phyloP scores from a whole-genome alignment of 2,329 filamentous ascomycete genomes.

The Verticillium albo-atrum region DNA sequence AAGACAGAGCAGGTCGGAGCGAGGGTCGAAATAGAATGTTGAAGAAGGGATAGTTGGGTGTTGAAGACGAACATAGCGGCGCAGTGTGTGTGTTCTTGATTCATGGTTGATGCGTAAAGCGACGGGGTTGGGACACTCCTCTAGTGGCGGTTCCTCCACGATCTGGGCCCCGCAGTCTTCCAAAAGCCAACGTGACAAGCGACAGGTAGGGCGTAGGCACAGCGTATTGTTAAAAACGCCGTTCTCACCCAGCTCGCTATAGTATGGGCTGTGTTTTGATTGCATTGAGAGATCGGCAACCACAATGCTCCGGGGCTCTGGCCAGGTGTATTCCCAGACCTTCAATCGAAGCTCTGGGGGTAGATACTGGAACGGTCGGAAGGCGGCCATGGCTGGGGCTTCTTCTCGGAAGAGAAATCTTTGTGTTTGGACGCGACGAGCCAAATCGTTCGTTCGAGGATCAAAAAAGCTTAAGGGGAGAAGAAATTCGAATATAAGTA shows the following conservation, averaged over 20 bases:
- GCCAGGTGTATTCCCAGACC: background rate
- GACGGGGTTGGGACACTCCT: background rate
- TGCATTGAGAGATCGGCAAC: background rate
- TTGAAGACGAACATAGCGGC: background rate
- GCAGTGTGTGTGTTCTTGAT: background rate
- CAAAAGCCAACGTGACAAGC: background rate
- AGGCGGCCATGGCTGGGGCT: background rate
- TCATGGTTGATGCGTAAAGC: background rate
- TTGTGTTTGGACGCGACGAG: background rate
- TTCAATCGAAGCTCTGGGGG: background rate
- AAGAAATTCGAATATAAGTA: no score
- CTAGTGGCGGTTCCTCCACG: background rate
- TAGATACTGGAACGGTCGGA: background rate
- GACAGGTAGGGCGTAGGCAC: background rate
- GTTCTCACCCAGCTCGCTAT: background rate
- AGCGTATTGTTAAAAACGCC: background rate
- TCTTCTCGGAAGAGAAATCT: background rate
- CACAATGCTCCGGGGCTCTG: background rate
- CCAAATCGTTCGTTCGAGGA: background rate
- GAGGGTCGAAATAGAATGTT: background rate
- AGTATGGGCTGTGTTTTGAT: background rate
- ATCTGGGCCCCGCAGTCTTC: background rate
- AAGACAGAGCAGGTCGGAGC: background rate
- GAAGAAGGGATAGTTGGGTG: background rate
- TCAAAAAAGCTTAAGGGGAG: no score